Conservation (phyloP, 305 asterid genomes). For the Fraxinus baroniana region DNA sequence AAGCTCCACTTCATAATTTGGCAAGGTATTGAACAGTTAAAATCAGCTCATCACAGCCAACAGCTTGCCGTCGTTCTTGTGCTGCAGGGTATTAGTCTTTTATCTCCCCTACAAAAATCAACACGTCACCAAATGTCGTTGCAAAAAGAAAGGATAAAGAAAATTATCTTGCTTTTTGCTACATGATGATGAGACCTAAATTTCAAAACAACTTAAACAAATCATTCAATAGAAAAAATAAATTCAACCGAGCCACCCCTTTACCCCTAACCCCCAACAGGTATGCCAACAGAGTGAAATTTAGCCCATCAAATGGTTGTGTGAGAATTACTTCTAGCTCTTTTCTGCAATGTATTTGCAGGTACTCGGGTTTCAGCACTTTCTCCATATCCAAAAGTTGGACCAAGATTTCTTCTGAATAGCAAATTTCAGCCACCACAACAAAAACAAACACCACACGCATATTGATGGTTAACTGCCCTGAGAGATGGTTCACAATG, state of each 20-base stretch:
- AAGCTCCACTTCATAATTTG: not conserved
- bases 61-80: not conserved
- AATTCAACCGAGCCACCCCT: not conserved
- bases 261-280: not conserved
- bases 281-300: not conserved
- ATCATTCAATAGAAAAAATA: not conserved
- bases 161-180: not conserved
- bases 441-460: not conserved
- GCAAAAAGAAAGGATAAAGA: not conserved
- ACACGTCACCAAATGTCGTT: not conserved
- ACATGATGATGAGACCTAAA: not conserved
- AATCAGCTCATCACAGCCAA: not conserved
- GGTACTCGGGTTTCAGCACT: not conserved
- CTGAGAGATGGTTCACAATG: not conserved
- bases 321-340: not conserved
- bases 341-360: not conserved
- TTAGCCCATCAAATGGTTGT: not conserved
- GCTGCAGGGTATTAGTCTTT: not conserved
- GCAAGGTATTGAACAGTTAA: not conserved
- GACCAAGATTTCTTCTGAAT: not conserved
- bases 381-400: not conserved
- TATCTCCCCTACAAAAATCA: slow-evolving; percentile 17
- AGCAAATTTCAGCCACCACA: not conserved
- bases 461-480: not conserved
- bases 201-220: not conserved